Evolutionary conservation across 1,139 yeast genomes (phyloP).

Genomic region (Candida sojae): DNA sequence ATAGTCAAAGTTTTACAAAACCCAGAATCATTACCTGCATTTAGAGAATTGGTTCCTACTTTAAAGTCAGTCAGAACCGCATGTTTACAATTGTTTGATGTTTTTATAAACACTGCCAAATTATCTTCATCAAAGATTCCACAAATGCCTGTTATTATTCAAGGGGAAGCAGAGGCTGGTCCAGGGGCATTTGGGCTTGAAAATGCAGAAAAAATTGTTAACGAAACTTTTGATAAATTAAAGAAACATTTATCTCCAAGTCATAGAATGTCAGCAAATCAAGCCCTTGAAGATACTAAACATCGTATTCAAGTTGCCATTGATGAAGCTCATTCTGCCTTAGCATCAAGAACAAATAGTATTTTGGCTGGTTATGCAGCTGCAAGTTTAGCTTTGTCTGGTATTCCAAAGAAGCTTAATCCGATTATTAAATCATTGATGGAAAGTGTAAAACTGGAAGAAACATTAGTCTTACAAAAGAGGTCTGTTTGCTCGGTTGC

Average conservation of each 20-base stretch:
- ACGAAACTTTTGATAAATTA: slow-evolving; percentile 67
- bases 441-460: slow-evolving; percentile 89
- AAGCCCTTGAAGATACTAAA: slow-evolving; percentile 78
- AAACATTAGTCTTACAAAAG: slow-evolving; percentile 61
- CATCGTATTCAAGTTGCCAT: slow-evolving; percentile 67
- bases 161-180: slow-evolving; percentile 94
- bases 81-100: slow-evolving; percentile 78
- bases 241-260: slow-evolving; percentile 68
- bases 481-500: slow-evolving; percentile 75
- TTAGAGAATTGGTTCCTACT: slow-evolving; percentile 85
- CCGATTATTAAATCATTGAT: slow-evolving; percentile 87
- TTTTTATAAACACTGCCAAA: slow-evolving; percentile 76
- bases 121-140: slow-evolving; percentile 78
- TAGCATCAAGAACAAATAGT: slow-evolving; percentile 56
- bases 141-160: slow-evolving; percentile 82
- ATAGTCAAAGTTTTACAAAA: slow-evolving; percentile 38
- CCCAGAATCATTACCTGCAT: slow-evolving; percentile 53
- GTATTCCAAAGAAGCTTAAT: slow-evolving; percentile 82
- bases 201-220: slow-evolving; percentile 70
- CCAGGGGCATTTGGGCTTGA: slow-evolving; percentile 87
- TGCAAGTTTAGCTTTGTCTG: slow-evolving; percentile 61
- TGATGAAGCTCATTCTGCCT: slow-evolving; percentile 63
- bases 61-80: slow-evolving; percentile 84
- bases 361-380: slow-evolving; percentile 78
- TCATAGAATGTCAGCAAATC: slow-evolving; percentile 69